Evolutionary conservation across 2,329 filamentous ascomycete species (phyloP).

Genomic region (Exophiala aquamarina): DNA sequence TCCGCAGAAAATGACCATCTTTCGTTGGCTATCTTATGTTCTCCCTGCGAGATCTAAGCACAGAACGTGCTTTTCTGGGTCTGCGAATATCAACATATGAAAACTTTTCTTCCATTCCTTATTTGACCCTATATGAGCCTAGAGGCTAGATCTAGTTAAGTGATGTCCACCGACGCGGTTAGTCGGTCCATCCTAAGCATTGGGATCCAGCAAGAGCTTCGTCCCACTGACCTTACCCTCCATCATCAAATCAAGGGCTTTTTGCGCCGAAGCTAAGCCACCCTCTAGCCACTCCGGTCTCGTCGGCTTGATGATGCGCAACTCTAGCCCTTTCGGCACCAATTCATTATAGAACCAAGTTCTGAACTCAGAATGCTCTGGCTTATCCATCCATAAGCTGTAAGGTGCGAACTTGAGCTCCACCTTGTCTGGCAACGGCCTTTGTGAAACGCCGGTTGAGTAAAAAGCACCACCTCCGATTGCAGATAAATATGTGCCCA

Average conservation of each 20-base stretch:
- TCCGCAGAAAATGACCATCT: too few relatives aligned
- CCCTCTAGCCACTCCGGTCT: conserved; percentile 29
- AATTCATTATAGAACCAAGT: conserved; percentile 15
- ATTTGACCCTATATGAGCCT: too few relatives aligned
- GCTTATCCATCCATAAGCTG: conserved; percentile 11
- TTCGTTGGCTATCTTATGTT: too few relatives aligned
- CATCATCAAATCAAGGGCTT: conserved; percentile 44
- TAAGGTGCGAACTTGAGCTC: conserved; percentile 11
- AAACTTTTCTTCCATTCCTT: too few relatives aligned
- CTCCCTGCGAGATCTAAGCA: too few relatives aligned
- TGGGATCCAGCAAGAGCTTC: conserved; percentile 41
- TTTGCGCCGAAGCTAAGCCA: conserved; percentile 45
- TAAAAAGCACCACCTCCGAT: conserved; percentile 11
- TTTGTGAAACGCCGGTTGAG: conserved; percentile 1
- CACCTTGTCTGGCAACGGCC: conserved; percentile 14
- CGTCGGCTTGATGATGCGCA: conserved; percentile 10
- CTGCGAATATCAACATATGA: too few relatives aligned
- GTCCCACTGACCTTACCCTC: conserved; percentile 45
- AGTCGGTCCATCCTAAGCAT: too few relatives aligned
- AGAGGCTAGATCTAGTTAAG: too few relatives aligned
- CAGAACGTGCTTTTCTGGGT: too few relatives aligned
- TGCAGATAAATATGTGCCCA: conserved; percentile 2
- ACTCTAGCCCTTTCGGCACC: conserved; percentile 14
- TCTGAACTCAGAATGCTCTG: conserved; percentile 7
- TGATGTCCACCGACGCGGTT: too few relatives aligned